phyloP scores from a whole-genome alignment of 495 filamentous ascomycete species.

The Neurospora sp. region DNA sequence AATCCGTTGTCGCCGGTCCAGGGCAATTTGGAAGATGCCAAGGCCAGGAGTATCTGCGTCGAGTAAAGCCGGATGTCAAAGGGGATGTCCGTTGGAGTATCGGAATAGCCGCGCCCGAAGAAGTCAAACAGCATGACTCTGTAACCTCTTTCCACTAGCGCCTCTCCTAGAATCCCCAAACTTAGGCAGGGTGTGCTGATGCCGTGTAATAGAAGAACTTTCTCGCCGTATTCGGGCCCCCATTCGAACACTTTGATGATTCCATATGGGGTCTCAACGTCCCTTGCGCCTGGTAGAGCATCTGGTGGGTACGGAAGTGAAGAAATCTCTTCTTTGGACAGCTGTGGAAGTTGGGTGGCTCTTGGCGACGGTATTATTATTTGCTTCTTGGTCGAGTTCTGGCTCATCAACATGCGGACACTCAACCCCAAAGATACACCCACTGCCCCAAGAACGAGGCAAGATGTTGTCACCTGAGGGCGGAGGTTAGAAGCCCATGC shows the following conservation, averaged over 20 bases:
- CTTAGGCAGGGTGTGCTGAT: slow-evolving; percentile 68
- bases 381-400: not conserved
- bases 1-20: slow-evolving; percentile 45
- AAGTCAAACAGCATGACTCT: slow-evolving; percentile 74
- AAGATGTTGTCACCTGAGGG: slow-evolving; percentile 1
- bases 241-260: slow-evolving; percentile 70
- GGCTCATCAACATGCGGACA: slow-evolving; percentile 1
- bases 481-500: slow-evolving; percentile 4
- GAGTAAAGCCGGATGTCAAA: slow-evolving; percentile 65
- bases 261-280: slow-evolving; percentile 68
- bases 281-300: slow-evolving; percentile 61
- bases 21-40: slow-evolving; percentile 51
- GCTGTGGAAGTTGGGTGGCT: slow-evolving; percentile 13
- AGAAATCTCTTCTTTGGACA: slow-evolving; percentile 9
- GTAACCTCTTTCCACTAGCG: slow-evolving; percentile 55
- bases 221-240: slow-evolving; percentile 61
- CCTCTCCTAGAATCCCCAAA: slow-evolving; percentile 53
- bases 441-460: slow-evolving; percentile 12
- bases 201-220: slow-evolving; percentile 69
- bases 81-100: slow-evolving; percentile 52
- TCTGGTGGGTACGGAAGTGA: slow-evolving; percentile 59
- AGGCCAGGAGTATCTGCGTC: slow-evolving; percentile 59
- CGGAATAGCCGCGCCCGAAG: slow-evolving; percentile 73
- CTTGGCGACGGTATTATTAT: slow-evolving; percentile 14
- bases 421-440: slow-evolving; percentile 11